phyloP scores from a whole-genome alignment of 108 stramenopile species.

The Chaetoceros tenuissimus region DNA sequence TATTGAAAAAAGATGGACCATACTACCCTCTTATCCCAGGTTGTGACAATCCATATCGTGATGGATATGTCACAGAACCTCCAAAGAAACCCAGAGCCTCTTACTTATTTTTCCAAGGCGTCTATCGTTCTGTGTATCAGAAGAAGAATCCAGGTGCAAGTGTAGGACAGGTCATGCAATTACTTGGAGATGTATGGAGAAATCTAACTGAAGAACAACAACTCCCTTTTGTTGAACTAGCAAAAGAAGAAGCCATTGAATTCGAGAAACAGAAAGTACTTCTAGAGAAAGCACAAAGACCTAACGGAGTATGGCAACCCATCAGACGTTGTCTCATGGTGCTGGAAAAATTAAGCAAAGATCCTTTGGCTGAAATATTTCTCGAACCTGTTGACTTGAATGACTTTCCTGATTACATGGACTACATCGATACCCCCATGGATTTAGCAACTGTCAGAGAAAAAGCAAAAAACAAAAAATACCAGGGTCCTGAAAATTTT shows the following conservation, averaged over 20 bases:
- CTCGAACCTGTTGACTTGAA: slow-evolving; percentile 74
- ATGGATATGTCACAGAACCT: slow-evolving; percentile 79
- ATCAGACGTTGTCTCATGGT: slow-evolving; percentile 69
- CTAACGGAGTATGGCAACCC: slow-evolving; percentile 84
- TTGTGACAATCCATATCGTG: slow-evolving; percentile 81
- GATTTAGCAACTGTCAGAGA: slow-evolving; percentile 78
- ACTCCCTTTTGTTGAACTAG: slow-evolving; percentile 56
- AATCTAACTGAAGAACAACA: slow-evolving; percentile 60
- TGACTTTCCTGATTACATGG: slow-evolving; percentile 76
- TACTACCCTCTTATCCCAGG: slow-evolving; percentile 65
- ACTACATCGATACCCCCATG: slow-evolving; percentile 79
- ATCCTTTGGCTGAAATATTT: slow-evolving; percentile 78
- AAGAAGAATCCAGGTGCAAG: slow-evolving; percentile 51
- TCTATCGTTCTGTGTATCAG: slow-evolving; percentile 57
- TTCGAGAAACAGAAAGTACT: slow-evolving; percentile 61
- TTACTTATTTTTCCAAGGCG: slow-evolving; percentile 73
- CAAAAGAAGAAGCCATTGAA: slow-evolving; percentile 62
- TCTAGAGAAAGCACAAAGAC: slow-evolving; percentile 73
- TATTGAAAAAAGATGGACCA: slow-evolving; percentile 54
- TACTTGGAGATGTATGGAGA: slow-evolving; percentile 69
- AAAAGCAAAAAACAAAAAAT: slow-evolving; percentile 49
- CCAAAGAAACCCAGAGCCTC: slow-evolving; percentile 83
- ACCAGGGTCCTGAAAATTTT: slow-evolving; percentile 71
- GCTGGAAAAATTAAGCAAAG: slow-evolving; percentile 51
- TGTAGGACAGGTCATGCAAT: slow-evolving; percentile 61